Evolutionary conservation across 2,329 filamentous ascomycete species (phyloP).

Genomic region (Fusarium duplospermum): DNA sequence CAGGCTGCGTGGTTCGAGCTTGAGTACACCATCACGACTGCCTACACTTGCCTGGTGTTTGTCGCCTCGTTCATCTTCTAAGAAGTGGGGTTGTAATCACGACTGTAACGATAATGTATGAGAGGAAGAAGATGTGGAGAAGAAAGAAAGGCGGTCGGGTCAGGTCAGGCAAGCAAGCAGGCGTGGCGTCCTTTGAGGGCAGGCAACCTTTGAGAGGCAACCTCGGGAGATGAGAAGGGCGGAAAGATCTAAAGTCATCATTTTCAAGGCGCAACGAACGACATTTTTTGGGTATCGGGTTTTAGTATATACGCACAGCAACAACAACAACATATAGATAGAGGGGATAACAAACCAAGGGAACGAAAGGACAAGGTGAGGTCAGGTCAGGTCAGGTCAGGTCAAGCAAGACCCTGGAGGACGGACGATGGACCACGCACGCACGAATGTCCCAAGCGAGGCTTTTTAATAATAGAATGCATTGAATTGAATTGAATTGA

Average conservation of each 20-base stretch:
- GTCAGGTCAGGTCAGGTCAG: no score
- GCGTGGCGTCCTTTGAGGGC: neutral
- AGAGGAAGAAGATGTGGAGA: neutral
- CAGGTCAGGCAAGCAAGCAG: neutral
- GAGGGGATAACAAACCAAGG: neutral
- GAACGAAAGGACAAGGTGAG: neutral
- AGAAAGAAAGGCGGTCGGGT: neutral
- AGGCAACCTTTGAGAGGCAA: neutral
- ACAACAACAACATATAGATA: slow-evolving; percentile 3
- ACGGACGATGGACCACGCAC: no score
- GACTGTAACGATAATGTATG: slow-evolving; percentile 43
- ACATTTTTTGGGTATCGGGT: neutral
- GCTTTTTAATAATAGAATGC: slow-evolving; percentile 12
- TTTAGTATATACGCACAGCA: neutral
- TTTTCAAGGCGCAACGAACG: neutral
- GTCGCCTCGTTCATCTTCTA: slow-evolving; percentile 52
- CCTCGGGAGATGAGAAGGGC: neutral
- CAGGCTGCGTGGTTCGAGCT: slow-evolving; percentile 68
- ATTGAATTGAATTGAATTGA: neutral
- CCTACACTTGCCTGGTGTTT: slow-evolving; percentile 63
- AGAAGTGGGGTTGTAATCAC: slow-evolving; percentile 21
- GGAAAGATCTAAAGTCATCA: neutral
- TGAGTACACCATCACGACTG: slow-evolving; percentile 63
- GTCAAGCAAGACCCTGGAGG: neutral
- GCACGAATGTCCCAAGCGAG: neutral